Evolutionary conservation across 306 rosid species (phyloP), one percentile per base, ranked within the genome.

Genomic region (Rosa lucieae): DNA sequence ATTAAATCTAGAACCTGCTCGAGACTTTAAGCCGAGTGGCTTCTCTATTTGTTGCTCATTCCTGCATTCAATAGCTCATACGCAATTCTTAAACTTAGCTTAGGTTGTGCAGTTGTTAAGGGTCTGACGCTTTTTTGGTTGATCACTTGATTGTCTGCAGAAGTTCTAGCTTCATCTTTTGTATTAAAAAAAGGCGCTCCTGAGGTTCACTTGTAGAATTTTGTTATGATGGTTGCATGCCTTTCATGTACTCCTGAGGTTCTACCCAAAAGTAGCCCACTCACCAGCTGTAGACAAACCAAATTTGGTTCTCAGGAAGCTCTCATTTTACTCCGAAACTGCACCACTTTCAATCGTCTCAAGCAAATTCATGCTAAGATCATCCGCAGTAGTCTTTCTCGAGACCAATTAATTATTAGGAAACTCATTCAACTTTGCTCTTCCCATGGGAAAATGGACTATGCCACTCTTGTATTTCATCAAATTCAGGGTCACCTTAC

Each of bases 341-440:
- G 97, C 74, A 52, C 75, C 81, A 88, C 70, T 76, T 88, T 88
- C 73, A 88, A 83, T 42, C 92, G 85, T 8, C 85, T 92, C 14
- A 85, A 77, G 79, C 92, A 88, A 85, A 84, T 92, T 15, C 94
- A 92, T 74, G 91, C 82, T 0, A 88, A 82, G 83, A 84, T 92
- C 18, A 82, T 88, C 79, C 91, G 91, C 20, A 81, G 47, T 66
- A 83, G 87, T 82, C 91, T 87, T 48, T 84, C 87, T 48, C 10
- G 75, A 58, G 89, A 90, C 77, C 94, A 92, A 65, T 78, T 90
- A 72, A 86, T 90, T 65, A 40, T 79, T 47, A 85, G 92, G 75
- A 90, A 85, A 74, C 56, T 92, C 12, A 53, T 89, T 86, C 85
- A 87, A 43, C 77, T 87, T 3, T 87, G 88, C 82, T 88, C 89